phyloP scores from a whole-genome alignment of 1,139 yeast genomes.

The Candida dubliniensis region DNA sequence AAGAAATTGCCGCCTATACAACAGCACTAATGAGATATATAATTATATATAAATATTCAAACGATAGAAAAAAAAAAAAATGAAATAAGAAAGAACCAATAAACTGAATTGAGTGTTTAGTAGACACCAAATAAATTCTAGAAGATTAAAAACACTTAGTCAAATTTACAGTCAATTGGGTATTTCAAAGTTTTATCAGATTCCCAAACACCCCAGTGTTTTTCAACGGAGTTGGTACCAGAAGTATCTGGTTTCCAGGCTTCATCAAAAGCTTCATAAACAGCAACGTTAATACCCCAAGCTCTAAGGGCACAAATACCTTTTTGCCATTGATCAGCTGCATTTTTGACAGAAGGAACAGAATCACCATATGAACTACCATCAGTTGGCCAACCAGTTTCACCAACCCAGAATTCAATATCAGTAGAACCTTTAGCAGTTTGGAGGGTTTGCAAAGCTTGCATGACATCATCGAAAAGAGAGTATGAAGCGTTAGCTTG shows the following conservation, averaged over 20 bases:
- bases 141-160: conserved; percentile 5
- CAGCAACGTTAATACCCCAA: conserved; percentile 92
- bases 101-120: too few species aligned
- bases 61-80: too few species aligned
- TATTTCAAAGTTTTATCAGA: conserved; percentile 56
- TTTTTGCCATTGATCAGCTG: conserved; percentile 77
- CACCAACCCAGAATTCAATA: conserved; percentile 92
- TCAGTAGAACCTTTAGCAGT: conserved; percentile 81
- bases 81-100: too few species aligned
- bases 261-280: conserved; percentile 94
- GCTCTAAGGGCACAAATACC: conserved; percentile 91
- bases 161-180: conserved; percentile 55
- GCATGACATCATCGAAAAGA: conserved; percentile 94
- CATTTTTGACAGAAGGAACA: conserved; percentile 69
- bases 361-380: conserved; percentile 73
- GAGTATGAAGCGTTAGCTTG: conserved; percentile 79
- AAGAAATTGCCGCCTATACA: too few species aligned
- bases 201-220: conserved; percentile 90
- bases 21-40: too few species aligned
- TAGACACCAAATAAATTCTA: neutral
- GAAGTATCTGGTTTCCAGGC: conserved; percentile 92
- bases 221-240: conserved; percentile 82
- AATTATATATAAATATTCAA: too few species aligned
- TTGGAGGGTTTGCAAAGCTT: conserved; percentile 86
- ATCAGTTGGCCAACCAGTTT: conserved; percentile 96